phyloP scores from a whole-genome alignment of 1,284 basidiomycete species.

The Afroboletus lepidellus region DNA sequence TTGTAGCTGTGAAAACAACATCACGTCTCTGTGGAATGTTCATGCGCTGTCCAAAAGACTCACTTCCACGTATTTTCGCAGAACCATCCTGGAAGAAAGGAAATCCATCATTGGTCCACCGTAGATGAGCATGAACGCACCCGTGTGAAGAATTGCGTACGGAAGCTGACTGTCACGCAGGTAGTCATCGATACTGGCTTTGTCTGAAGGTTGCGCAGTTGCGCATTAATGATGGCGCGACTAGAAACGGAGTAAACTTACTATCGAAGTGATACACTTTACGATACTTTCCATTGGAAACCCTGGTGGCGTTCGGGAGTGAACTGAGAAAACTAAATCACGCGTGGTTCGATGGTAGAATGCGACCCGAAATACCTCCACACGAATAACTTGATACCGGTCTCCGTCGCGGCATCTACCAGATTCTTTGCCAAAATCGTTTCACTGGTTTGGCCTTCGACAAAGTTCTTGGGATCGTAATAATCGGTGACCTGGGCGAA shows the following conservation, averaged over 20 bases:
- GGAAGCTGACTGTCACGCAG: slow-evolving; percentile 24
- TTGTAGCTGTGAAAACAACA: not conserved
- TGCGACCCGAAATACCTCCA: slow-evolving; percentile 23
- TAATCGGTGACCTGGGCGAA: slow-evolving; percentile 24
- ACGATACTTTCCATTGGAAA: slow-evolving; percentile 28
- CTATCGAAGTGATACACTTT: slow-evolving; percentile 24
- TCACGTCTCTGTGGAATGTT: not conserved
- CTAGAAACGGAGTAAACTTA: slow-evolving; percentile 2
- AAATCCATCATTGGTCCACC: not conserved
- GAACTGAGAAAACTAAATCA: slow-evolving; percentile 19
- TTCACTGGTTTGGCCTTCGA: slow-evolving; percentile 25
- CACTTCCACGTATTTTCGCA: slow-evolving; percentile 24
- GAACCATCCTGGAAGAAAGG: slow-evolving; percentile 25
- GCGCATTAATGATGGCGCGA: not conserved
- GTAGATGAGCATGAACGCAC: slow-evolving; percentile 9
- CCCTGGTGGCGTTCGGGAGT: slow-evolving; percentile 21
- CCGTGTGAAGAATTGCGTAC: slow-evolving; percentile 25
- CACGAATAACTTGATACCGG: slow-evolving; percentile 3
- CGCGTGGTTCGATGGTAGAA: not conserved
- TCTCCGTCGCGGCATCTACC: slow-evolving; percentile 29
- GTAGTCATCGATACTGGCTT: slow-evolving; percentile 32
- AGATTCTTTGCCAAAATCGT: slow-evolving; percentile 38
- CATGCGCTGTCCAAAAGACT: not conserved
- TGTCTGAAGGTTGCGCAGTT: slow-evolving; percentile 22
- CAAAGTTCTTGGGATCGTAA: slow-evolving; percentile 23